Conservation (phyloP, 176 grass and related monocot genomes). For the Puccinellia tenuiflora region DNA sequence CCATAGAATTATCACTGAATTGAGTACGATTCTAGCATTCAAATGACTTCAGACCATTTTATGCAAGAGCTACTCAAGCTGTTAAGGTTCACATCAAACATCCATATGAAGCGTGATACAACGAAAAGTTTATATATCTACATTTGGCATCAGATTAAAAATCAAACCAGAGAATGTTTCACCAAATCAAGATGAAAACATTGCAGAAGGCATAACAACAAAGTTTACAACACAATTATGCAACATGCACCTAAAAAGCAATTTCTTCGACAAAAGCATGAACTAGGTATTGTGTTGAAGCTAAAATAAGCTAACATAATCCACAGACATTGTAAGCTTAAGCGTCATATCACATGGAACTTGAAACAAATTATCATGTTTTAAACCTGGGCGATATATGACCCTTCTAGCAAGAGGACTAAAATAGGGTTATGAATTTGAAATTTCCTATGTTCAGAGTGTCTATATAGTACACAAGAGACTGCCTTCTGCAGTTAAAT, state of each 20-base stretch:
- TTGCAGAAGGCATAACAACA: neutral
- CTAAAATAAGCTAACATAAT: conserved; percentile 1
- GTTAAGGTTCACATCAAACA: neutral
- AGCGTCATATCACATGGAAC: neutral
- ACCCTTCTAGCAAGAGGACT: neutral
- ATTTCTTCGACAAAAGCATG: neutral
- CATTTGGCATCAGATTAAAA: conserved; percentile 4
- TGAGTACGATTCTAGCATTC: neutral
- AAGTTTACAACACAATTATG: conserved; percentile 5
- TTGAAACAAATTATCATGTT: neutral
- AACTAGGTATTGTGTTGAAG: neutral
- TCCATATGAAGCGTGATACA: neutral
- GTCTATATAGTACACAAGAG: neutral
- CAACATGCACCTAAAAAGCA: conserved; percentile 9
- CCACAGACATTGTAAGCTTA: neutral
- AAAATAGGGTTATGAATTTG: neutral
- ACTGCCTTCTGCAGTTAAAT: neutral
- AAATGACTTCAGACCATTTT: neutral
- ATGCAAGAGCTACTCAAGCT: neutral
- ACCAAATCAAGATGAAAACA: conserved; percentile 9
- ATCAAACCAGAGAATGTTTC: neutral
- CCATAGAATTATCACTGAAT: neutral
- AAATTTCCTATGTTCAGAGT: neutral
- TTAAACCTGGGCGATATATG: neutral
- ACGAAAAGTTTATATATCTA: neutral